These are phyloP conservation scores for Fraxinus anomala DNA, from an alignment of 257 asterid genomes.

Conservation along the genomic window DNA sequence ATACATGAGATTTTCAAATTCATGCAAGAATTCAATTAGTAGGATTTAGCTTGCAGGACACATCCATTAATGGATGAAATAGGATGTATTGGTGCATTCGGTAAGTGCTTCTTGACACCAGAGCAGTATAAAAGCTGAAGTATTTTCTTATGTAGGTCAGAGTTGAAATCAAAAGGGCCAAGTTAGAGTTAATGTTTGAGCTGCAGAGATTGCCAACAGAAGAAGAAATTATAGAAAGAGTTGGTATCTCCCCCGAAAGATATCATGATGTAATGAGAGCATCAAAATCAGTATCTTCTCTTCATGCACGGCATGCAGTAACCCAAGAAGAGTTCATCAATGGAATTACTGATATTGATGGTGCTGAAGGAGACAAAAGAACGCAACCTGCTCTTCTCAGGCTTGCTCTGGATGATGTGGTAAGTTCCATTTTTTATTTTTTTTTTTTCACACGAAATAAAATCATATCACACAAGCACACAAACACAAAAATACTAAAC, in stretches of 20 bases:
- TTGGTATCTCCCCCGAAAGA: constrained; percentile 74
- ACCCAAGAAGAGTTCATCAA: constrained; percentile 85
- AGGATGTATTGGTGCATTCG: background rate
- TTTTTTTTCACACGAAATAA: no score
- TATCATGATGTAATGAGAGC: constrained; percentile 76
- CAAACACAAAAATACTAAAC: no score
- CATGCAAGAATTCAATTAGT: no score
- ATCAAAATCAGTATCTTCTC: constrained; percentile 66
- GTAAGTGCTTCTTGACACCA: background rate
- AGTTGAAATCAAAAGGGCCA: constrained; percentile 71
- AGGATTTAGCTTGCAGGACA: constrained; percentile 1
- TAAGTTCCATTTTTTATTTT: constrained; percentile 26
- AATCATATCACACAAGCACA: no score
- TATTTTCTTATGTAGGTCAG: constrained; percentile 53
- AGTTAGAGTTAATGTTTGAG: constrained; percentile 61
- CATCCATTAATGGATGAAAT: background rate
- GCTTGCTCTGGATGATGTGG: constrained; percentile 97
- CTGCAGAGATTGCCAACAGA: constrained; percentile 69
- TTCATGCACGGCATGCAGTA: constrained; percentile 58
- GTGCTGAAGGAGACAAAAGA: constrained; percentile 64
- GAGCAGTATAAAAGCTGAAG: constrained; percentile 7
- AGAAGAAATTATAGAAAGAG: constrained; percentile 59
- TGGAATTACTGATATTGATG: constrained; percentile 72
- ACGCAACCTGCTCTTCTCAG: constrained; percentile 86
- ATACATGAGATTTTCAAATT: no score